Evolutionary conservation across 352 stramenopile genomes (phyloP).

Genomic region (Globisporangium cylindrosporum): DNA sequence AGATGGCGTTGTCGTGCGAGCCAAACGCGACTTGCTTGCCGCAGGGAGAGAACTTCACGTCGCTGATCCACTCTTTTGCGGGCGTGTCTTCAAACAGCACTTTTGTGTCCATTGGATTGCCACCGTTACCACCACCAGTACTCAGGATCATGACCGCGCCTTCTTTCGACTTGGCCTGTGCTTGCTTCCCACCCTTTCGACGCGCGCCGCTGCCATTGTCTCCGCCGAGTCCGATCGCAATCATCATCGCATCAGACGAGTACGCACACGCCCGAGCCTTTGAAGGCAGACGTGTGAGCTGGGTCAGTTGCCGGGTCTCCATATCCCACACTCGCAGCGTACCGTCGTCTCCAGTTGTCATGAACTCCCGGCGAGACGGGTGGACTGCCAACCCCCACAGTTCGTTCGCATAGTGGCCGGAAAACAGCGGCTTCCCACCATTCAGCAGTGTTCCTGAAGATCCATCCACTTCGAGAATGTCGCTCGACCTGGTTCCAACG

Average conservation of each 20-base stretch:
- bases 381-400: conserved; percentile 83
- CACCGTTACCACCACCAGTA: conserved; percentile 8
- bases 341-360: conserved; percentile 76
- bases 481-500: conserved; percentile 84
- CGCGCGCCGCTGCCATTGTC: conserved; percentile 41
- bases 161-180: conserved; percentile 36
- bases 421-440: conserved; percentile 40
- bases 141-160: conserved; percentile 44
- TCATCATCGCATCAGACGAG: conserved; percentile 78
- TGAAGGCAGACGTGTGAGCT: conserved; percentile 28
- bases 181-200: conserved; percentile 27
- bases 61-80: conserved; percentile 75
- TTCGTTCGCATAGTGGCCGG: conserved; percentile 67
- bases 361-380: conserved; percentile 55
- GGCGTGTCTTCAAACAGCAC: conserved; percentile 56
- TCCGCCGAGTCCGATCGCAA: conserved; percentile 81
- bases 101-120: conserved; percentile 15
- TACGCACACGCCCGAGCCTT: conserved; percentile 82
- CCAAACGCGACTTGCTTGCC: conserved; percentile 48
- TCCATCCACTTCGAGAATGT: conserved; percentile 81
- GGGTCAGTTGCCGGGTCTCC: conserved; percentile 44
- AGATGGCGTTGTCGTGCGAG: conserved; percentile 75
- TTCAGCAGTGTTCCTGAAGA: conserved; percentile 34
- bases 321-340: conserved; percentile 85
- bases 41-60: conserved; percentile 70